These are phyloP conservation scores for Aspergillus panamensis DNA, from an alignment of 495 filamentous ascomycete species.

Conservation along the genomic window DNA sequence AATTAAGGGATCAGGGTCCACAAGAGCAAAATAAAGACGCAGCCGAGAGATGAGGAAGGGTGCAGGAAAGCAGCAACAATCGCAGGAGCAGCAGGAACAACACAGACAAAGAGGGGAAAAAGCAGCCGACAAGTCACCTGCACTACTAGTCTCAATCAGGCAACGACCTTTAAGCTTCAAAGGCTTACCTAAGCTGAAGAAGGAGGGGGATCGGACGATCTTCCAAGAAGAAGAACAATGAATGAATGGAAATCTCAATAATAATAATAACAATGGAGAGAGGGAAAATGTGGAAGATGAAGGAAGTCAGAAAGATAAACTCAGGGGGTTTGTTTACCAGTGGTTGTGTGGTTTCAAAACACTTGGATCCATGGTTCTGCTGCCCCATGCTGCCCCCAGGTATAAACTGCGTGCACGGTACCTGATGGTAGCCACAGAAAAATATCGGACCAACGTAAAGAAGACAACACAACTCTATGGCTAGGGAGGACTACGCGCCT, in stretches of 20 bases:
- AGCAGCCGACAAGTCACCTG: conserved; percentile 17
- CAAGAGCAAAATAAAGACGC: neutral
- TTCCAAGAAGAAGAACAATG: no score
- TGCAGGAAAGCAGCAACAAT: conserved; percentile 5
- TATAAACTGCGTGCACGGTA: neutral
- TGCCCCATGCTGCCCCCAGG: neutral
- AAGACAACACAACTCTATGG: neutral
- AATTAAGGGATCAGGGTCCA: neutral
- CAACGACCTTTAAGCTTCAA: conserved; percentile 3
- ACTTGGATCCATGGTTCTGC: conserved; percentile 14
- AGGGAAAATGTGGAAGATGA: neutral
- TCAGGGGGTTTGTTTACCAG: conserved; percentile 8
- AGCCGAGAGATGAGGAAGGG: neutral
- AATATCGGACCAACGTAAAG: neutral
- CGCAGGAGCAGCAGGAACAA: conserved; percentile 12
- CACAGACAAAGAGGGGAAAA: conserved; percentile 9
- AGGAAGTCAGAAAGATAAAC: neutral
- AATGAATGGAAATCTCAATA: neutral
- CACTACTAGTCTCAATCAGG: conserved; percentile 10
- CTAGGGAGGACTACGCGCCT: neutral
- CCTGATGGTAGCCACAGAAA: neutral
- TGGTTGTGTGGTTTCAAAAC: conserved; percentile 9
- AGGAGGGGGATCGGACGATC: neutral
- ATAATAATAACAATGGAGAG: neutral
- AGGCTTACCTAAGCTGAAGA: neutral